Evolutionary conservation across 75 land plant genomes (phyloP), one percentile per base, ranked within the genome.

Genomic region (Adiantum capillusveneris): DNA sequence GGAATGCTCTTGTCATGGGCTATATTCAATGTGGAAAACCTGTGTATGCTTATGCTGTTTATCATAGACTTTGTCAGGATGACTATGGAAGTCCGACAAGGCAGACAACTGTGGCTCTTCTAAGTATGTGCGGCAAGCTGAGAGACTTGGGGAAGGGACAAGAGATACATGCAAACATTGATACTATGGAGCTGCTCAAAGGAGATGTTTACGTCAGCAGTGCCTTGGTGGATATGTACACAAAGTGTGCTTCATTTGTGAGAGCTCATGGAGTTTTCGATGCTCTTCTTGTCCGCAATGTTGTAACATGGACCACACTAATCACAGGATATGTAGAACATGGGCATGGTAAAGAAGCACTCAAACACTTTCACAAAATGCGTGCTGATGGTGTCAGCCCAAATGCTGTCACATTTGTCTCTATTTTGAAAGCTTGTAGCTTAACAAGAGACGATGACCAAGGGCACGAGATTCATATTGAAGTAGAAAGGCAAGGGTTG

Each of bases 1-100:
- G 57, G 57, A 55, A 26, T 26, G 17, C 57, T 28, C 31, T 55
- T 17, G 21, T 55, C 5, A 55, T 55, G 6, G 57, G 57, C 3
- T 55, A 55, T 55, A 17, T 30, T 17, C 57, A 26, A 16, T 9
- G 57, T 55, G 57, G 57, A 34, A 34, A 34, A 5, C 37, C 37
- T 34, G 3, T 9, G 9, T 34, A 5, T 34, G 37, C 37, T 34
- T 34, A 34, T 34, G 37, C 37, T 34, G 7, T 34, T 34, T 9
- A 34, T 34, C 37, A 34, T 34, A 3, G 37, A 34, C 37, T 34
- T 34, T 34, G 37, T 34, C 37, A 34, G 9, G 7, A 34, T 34
- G 37, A 34, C 6, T 17, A 46, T 46, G 22, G 12, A 2, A n/a
- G 50, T 3, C 50, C 50, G 5, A 46, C 22, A 18, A 21, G 50